Conservation (phyloP, 179 eudicot species). For the Silene vulgaris region DNA sequence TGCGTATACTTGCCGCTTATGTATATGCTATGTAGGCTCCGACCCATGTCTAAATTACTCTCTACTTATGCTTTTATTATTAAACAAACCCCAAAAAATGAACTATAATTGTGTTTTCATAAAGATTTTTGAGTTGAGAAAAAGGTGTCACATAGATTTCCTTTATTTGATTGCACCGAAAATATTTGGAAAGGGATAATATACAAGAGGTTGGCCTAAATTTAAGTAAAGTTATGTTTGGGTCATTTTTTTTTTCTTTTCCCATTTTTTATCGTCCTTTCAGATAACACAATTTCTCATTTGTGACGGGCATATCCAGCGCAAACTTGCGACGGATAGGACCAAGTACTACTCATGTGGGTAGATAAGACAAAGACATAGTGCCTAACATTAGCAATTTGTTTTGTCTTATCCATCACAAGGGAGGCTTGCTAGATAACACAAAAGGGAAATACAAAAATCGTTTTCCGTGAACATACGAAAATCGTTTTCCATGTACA, state of each 20-base stretch:
- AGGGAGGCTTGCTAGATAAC: too few species aligned
- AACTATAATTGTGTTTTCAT: background rate
- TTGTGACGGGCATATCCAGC: too few species aligned
- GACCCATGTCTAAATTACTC: background rate
- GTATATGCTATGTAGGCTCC: background rate
- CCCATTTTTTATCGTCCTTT: too few species aligned
- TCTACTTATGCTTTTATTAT: background rate
- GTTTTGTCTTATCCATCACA: too few species aligned
- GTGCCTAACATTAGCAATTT: too few species aligned
- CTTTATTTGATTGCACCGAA: background rate
- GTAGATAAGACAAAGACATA: too few species aligned
- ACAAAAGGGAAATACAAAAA: too few species aligned
- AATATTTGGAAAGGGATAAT: background rate
- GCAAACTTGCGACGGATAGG: too few species aligned
- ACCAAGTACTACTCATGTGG: too few species aligned
- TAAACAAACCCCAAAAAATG: background rate
- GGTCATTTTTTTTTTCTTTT: background rate
- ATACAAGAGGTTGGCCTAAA: background rate
- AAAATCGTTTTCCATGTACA: background rate
- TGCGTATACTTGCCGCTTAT: background rate
- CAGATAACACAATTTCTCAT: background rate
- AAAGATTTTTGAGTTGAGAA: background rate
- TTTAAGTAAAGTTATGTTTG: background rate
- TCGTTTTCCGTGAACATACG: too few species aligned
- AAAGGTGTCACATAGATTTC: background rate